These are phyloP conservation scores for Neckera pumila DNA, from an alignment of 225 moss, liverwort and hornwort species.

Conservation along the genomic window DNA sequence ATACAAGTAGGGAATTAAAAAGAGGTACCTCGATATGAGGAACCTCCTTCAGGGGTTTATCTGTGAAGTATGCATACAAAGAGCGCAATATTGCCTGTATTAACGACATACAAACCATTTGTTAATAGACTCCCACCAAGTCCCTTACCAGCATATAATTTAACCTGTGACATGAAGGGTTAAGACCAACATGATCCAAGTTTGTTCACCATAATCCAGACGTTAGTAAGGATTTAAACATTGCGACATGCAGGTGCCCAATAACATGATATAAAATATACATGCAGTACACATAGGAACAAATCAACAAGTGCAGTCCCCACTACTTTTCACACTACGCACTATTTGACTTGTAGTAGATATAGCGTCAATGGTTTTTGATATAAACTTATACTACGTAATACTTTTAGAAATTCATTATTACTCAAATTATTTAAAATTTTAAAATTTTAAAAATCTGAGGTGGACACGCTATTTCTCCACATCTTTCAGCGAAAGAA, in stretches of 20 bases:
- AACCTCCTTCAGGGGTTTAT: conserved; percentile 87
- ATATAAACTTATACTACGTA: background rate
- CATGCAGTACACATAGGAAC: background rate
- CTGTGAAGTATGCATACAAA: conserved; percentile 87
- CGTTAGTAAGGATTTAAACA: background rate
- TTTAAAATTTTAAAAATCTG: background rate
- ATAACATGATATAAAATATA: background rate
- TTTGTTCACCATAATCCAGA: background rate
- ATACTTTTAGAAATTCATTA: background rate
- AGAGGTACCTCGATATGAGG: conserved; percentile 75
- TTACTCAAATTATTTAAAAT: background rate
- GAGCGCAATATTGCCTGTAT: conserved; percentile 84
- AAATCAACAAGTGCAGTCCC: background rate
- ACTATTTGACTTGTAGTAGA: background rate
- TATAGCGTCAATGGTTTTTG: background rate
- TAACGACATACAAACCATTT: background rate
- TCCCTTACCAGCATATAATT: too few species aligned
- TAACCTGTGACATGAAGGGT: background rate
- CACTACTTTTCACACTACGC: background rate
- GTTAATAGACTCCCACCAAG: background rate
- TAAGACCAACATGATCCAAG: background rate
- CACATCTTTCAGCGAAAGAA: background rate
- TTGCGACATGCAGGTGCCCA: background rate
- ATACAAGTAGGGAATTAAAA: background rate
- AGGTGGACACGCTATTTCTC: background rate